Conservation (phyloP, 768 basidiomycete genomes). For the Amanita molliuscula region DNA sequence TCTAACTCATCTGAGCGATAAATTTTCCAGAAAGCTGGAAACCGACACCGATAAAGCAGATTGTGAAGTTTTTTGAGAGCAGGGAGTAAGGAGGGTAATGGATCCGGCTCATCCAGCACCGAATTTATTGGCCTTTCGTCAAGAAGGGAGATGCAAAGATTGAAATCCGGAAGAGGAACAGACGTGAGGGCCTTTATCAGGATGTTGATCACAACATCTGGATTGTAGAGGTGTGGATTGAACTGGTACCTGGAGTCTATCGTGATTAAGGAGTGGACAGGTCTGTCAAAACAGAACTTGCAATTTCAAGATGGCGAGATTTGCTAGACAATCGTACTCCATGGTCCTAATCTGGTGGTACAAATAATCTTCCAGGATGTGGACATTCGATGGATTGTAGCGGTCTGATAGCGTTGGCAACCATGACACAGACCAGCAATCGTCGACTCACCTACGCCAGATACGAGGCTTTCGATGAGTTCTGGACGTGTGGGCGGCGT, state of each 20-base stretch:
- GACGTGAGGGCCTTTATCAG: constrained; percentile 86
- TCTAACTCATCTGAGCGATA: constrained; percentile 67
- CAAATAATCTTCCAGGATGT: constrained; percentile 93
- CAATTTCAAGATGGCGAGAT: constrained; percentile 92
- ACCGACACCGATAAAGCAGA: constrained; percentile 75
- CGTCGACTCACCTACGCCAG: constrained; percentile 65
- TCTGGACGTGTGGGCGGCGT: constrained; percentile 72
- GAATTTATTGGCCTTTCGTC: constrained; percentile 55
- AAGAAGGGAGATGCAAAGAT: constrained; percentile 87
- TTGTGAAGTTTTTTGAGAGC: constrained; percentile 55
- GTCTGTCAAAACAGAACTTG: constrained; percentile 21
- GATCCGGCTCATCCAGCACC: constrained; percentile 72
- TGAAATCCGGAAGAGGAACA: constrained; percentile 85
- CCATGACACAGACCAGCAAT: constrained; percentile 1
- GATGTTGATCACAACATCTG: constrained; percentile 89
- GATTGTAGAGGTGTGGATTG: constrained; percentile 87
- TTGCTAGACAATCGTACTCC: constrained; percentile 91
- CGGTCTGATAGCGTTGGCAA: constrained; percentile 50
- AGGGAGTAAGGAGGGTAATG: constrained; percentile 61
- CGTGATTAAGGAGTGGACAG: not conserved
- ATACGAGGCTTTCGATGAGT: constrained; percentile 84
- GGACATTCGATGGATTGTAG: constrained; percentile 92
- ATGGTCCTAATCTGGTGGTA: constrained; percentile 87
- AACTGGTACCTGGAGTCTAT: constrained; percentile 73
- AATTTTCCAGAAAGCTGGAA: constrained; percentile 76